Conservation (phyloP, 805 yeast species). For the Starmera caribaea region DNA sequence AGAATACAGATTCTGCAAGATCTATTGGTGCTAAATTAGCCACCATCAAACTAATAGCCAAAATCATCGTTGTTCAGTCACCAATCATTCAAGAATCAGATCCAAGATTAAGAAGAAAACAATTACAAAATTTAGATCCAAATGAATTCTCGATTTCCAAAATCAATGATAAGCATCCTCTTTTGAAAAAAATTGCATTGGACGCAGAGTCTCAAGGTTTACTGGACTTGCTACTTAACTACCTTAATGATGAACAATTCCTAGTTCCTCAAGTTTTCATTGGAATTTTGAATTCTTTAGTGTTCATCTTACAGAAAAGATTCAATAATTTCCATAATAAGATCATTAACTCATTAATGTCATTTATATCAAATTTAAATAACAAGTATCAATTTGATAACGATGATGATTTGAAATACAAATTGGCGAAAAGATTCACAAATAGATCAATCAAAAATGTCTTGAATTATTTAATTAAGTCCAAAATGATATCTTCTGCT, state of each 20-base stretch:
- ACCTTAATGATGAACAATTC: constrained; percentile 45
- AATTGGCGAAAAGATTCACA: constrained; percentile 50
- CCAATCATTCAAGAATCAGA: constrained; percentile 21
- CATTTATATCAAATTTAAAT: constrained; percentile 42
- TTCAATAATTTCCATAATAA: constrained; percentile 45
- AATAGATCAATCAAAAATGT: constrained; percentile 48
- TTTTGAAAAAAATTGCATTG: constrained; percentile 42
- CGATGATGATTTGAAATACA: constrained; percentile 29
- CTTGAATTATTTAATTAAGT: constrained; percentile 29
- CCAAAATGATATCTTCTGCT: constrained; percentile 19
- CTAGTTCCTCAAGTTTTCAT: constrained; percentile 50
- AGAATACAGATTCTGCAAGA: constrained; percentile 39
- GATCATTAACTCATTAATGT: constrained; percentile 48
- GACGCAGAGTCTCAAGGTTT: constrained; percentile 66
- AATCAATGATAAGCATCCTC: constrained; percentile 42
- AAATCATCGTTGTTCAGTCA: constrained; percentile 44
- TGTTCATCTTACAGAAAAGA: constrained; percentile 56
- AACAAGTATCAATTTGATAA: constrained; percentile 38
- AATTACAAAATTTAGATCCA: constrained; percentile 3
- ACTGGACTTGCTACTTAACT: constrained; percentile 53
- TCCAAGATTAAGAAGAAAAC: constrained; percentile 16
- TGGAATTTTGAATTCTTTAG: constrained; percentile 56
- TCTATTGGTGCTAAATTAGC: constrained; percentile 56
- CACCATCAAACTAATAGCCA: constrained; percentile 62
- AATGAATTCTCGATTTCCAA: constrained; percentile 15